A percentile compares a stretch with the other conserved stretches of the same genome.
Conservation (phyloP, 2,329 filamentous ascomycete species). For the Colletotrichum tofieldiae region DNA sequence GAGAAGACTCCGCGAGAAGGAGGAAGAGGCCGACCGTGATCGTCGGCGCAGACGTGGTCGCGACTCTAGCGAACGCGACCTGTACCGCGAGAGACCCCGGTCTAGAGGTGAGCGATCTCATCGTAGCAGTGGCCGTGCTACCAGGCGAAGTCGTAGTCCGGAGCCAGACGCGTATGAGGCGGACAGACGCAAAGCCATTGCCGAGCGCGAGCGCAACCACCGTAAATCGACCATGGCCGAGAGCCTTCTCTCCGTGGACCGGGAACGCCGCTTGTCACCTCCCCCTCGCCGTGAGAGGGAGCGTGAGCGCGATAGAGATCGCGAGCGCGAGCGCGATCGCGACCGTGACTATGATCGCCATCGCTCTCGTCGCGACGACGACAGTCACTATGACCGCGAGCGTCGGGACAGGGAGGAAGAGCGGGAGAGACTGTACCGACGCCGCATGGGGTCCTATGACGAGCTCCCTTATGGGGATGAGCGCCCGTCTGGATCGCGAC, state of each 20-base stretch:
- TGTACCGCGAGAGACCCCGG: conserved; percentile 73
- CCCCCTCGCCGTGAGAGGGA: conserved; percentile 57
- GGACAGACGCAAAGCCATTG: conserved; percentile 92
- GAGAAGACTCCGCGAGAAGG: conserved; percentile 90
- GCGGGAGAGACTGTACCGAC: conserved; percentile 88
- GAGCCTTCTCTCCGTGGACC: conserved; percentile 64
- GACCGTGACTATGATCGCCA: conserved; percentile 66
- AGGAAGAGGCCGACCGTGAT: conserved; percentile 84
- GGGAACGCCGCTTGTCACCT: conserved; percentile 62
- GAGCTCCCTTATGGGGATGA: conserved; percentile 93
- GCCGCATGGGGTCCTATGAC: conserved; percentile 85
- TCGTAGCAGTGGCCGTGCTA: conserved; percentile 69
- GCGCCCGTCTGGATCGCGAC: conserved; percentile 75
- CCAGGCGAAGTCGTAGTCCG: conserved; percentile 85
- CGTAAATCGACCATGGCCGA: conserved; percentile 83
- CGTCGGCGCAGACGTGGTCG: conserved; percentile 72
- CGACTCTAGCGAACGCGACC: conserved; percentile 65
- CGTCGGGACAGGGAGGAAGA: conserved; percentile 91
- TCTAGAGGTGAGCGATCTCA: conserved; percentile 75
- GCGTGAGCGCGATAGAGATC: conserved; percentile 52
- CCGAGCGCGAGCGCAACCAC: conserved; percentile 94
- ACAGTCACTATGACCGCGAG: conserved; percentile 86
- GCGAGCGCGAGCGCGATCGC: conserved; percentile 53
- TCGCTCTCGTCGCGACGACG: conserved; percentile 73
- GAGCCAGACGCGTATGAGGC: conserved; percentile 96